A percentile compares a stretch with the other conserved stretches of the same genome.
Evolutionary conservation across 1,284 basidiomycete genomes (phyloP).

Genomic region (Tetrapyrgos nigripes): DNA sequence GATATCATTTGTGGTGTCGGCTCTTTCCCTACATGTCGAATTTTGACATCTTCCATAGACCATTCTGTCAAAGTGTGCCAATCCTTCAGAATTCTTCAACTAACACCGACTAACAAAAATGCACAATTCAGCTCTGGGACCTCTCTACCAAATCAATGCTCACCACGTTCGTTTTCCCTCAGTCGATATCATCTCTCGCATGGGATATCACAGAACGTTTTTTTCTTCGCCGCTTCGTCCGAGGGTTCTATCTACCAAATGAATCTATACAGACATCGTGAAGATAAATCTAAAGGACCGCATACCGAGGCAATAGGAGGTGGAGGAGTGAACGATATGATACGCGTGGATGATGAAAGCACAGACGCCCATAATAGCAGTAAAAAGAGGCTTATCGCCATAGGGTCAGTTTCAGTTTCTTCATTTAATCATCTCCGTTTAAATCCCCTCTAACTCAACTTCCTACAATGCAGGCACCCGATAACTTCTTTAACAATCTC

Average conservation of each 20-base stretch:
- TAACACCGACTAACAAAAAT: conserved; percentile 9
- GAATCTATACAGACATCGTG: conserved; percentile 76
- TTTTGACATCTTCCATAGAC: conserved; percentile 87
- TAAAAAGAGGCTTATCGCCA: conserved; percentile 67
- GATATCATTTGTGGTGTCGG: conserved; percentile 84
- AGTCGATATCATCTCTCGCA: conserved; percentile 69
- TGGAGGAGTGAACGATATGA: conserved; percentile 69
- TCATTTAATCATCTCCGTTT: conserved; percentile 8
- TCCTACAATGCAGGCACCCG: conserved; percentile 49
- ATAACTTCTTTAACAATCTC: conserved; percentile 82
- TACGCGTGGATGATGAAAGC: conserved; percentile 66
- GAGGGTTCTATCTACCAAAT: conserved; percentile 81
- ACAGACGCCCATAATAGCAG: conserved; percentile 41
- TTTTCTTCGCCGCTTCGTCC: conserved; percentile 83
- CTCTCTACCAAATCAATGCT: conserved; percentile 76
- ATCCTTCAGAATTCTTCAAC: conserved; percentile 7
- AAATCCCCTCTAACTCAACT: conserved; percentile 6
- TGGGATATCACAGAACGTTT: conserved; percentile 88
- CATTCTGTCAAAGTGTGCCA: conserved; percentile 86
- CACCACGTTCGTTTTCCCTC: conserved; percentile 87
- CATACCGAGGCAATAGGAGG: conserved; percentile 79
- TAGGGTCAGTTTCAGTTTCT: conserved; percentile 52
- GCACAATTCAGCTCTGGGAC: conserved; percentile 86
- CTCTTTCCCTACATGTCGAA: conserved; percentile 76
- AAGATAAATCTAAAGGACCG: conserved; percentile 51